Conservation (phyloP, 2,329 filamentous ascomycete genomes). For the Fusarium keratoplasticum region DNA sequence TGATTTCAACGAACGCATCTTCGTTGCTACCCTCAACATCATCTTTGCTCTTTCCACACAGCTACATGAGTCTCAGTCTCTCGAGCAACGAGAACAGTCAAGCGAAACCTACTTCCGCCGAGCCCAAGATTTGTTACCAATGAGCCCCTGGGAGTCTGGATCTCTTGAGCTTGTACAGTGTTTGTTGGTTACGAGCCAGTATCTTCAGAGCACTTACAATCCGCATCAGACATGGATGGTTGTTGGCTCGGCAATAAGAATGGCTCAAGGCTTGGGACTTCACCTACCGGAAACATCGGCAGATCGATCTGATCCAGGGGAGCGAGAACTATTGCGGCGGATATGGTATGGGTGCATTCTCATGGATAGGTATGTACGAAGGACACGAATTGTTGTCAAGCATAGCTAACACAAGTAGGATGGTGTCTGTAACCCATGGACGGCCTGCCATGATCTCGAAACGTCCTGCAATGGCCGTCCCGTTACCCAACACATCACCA, state of each 20-base stretch:
- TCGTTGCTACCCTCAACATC: slow-evolving; percentile 59
- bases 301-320: slow-evolving; percentile 26
- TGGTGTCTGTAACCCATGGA: slow-evolving; percentile 52
- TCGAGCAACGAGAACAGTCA: slow-evolving; percentile 53
- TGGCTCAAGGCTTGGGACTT: slow-evolving; percentile 59
- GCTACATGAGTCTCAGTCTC: slow-evolving; percentile 53
- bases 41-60: slow-evolving; percentile 60
- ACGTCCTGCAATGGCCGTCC: slow-evolving; percentile 42
- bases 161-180: slow-evolving; percentile 60
- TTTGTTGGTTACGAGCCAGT: slow-evolving; percentile 60
- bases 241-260: slow-evolving; percentile 58
- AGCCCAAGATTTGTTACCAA: slow-evolving; percentile 55
- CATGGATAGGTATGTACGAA: slow-evolving; percentile 51
- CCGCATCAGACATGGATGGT: slow-evolving; percentile 63
- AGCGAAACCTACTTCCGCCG: slow-evolving; percentile 56
- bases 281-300: slow-evolving; percentile 55
- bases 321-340: slow-evolving; percentile 45
- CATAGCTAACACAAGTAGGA: slow-evolving; percentile 34
- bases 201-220: slow-evolving; percentile 60
- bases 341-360: slow-evolving; percentile 54
- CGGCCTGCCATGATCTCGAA: slow-evolving; percentile 51
- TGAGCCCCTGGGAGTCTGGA: slow-evolving; percentile 56
- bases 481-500: slow-evolving; percentile 36
- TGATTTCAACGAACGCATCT: slow-evolving; percentile 54
- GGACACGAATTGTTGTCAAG: neutral